A percentile compares a stretch with the other conserved stretches of the same genome.
phyloP scores from a whole-genome alignment of 2,329 filamentous ascomycete species.

The Colletotrichum camelliae region DNA sequence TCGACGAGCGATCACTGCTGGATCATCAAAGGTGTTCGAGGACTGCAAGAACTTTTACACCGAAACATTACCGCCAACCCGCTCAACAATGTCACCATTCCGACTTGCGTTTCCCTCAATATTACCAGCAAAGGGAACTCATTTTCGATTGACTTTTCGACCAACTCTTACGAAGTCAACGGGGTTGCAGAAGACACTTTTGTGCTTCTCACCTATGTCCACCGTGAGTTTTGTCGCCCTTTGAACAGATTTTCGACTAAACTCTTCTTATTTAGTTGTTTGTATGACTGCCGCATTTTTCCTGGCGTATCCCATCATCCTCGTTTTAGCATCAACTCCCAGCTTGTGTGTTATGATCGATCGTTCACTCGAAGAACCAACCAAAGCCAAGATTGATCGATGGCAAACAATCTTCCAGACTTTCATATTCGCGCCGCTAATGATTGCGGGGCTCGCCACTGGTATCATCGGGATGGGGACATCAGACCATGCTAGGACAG shows the following conservation, averaged over 20 bases:
- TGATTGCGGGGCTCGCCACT: not conserved
- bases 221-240: not conserved
- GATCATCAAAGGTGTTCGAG: constrained; percentile 11
- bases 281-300: constrained; percentile 11
- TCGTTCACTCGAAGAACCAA: not conserved
- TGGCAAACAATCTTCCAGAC: constrained; percentile 9
- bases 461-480: not conserved
- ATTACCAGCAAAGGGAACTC: not conserved
- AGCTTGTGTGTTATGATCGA: constrained; percentile 14
- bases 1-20: constrained; percentile 12
- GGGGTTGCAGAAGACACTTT: not conserved
- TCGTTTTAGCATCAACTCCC: not conserved
- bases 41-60: not conserved
- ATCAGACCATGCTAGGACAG: not conserved
- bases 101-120: constrained; percentile 2
- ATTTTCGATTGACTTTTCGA: constrained; percentile 14
- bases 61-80: constrained; percentile 13
- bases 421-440: not conserved
- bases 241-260: not conserved
- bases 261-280: not conserved
- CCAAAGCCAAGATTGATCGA: not conserved
- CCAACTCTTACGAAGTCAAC: not conserved
- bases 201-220: constrained; percentile 2
- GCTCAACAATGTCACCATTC: constrained; percentile 9
- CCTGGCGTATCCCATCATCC: constrained; percentile 3